Percentiles rank a stretch among this genome's conserved stretches.
These are phyloP conservation scores for Eleusine indica DNA, from an alignment of 176 grass and related monocot genomes.

Conservation along the genomic window DNA sequence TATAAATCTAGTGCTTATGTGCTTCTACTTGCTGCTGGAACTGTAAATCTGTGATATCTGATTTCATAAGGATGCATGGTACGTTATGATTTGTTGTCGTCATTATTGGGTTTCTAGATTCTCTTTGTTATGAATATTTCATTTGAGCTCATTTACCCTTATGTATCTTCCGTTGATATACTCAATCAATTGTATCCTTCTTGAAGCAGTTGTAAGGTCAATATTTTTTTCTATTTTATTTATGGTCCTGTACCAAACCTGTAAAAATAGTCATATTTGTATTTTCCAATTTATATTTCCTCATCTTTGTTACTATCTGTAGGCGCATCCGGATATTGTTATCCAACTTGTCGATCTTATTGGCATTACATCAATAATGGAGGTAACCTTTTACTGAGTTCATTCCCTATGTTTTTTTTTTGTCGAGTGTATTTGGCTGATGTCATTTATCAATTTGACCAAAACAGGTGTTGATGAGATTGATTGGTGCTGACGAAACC, in stretches of 20 bases:
- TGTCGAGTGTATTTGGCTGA: conserved; percentile 24
- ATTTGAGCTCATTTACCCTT: not conserved
- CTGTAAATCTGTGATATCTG: not conserved
- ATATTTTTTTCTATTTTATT: no score
- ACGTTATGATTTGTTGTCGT: no score
- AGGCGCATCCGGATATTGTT: conserved; percentile 86
- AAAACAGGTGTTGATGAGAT: conserved; percentile 71
- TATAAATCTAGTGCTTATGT: not conserved
- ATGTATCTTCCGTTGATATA: no score
- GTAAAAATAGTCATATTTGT: not conserved
- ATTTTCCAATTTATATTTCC: not conserved
- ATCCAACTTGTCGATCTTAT: conserved; percentile 93
- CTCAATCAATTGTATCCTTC: no score
- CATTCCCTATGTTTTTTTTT: conserved; percentile 13
- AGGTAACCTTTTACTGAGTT: conserved; percentile 47
- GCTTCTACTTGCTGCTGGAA: not conserved
- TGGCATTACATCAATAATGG: conserved; percentile 96
- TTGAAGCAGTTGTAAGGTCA: no score
- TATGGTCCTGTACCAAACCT: not conserved
- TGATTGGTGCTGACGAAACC: conserved; percentile 95
- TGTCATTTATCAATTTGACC: not conserved
- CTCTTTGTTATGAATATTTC: not conserved
- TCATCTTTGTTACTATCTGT: not conserved
- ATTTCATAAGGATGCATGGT: no score
- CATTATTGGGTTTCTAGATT: not conserved